Conservation (phyloP, 495 filamentous ascomycete species). For the Aspergillus olivimuriae region DNA sequence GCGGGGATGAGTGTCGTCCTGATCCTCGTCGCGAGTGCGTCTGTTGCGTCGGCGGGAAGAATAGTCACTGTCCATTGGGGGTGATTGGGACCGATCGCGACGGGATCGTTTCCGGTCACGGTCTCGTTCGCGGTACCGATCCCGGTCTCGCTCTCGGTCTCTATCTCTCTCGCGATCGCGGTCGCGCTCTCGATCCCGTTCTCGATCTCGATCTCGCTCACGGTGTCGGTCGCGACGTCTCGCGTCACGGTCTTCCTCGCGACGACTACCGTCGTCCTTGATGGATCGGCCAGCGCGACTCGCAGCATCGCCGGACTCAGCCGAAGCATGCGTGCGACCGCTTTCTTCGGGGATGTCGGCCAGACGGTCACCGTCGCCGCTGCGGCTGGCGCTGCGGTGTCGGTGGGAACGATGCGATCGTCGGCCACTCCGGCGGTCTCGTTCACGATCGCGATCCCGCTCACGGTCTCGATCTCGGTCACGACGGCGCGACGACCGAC, state of each 20-base stretch:
- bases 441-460: too few species aligned
- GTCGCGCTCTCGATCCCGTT: conserved; percentile 39
- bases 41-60: conserved; percentile 35
- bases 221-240: conserved; percentile 24
- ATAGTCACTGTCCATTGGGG: conserved; percentile 28
- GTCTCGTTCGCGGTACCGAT: conserved; percentile 39
- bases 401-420: conserved; percentile 42
- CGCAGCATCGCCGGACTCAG: too few species aligned
- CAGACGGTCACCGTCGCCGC: conserved; percentile 23
- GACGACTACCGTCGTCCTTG: conserved; percentile 36
- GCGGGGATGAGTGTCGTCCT: conserved; percentile 21
- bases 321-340: too few species aligned
- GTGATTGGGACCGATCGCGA: conserved; percentile 44
- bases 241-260: conserved; percentile 30
- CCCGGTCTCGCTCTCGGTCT: conserved; percentile 40
- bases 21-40: conserved; percentile 23
- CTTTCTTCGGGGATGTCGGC: conserved; percentile 16
- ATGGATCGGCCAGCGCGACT: too few species aligned
- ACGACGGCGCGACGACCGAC: conserved; percentile 46
- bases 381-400: conserved; percentile 36
- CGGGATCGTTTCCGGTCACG: conserved; percentile 50
- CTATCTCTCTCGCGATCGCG: conserved; percentile 40
- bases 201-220: conserved; percentile 34
- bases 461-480: conserved; percentile 39
- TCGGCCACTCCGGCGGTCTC: conserved; percentile 36